These are phyloP conservation scores for Vitis rotundifolia DNA, from an alignment of 164 flowering plant species.

Conservation along the genomic window DNA sequence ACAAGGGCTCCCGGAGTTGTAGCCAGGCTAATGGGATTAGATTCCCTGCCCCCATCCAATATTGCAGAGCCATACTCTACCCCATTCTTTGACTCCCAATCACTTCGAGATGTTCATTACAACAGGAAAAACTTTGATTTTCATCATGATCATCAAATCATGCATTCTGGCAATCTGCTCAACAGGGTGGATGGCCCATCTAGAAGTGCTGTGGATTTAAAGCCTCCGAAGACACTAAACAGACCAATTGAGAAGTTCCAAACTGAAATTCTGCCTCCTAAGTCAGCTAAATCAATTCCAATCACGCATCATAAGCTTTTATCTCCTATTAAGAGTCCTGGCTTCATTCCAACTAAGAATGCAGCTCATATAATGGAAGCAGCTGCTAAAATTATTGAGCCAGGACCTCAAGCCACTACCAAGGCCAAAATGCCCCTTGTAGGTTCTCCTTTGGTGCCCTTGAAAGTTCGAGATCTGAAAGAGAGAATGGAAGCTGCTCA, in stretches of 20 bases:
- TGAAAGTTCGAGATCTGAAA: constrained; percentile 54
- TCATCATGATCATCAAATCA: constrained; percentile 31
- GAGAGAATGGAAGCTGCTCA: constrained; percentile 53
- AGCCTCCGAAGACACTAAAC: constrained; percentile 40
- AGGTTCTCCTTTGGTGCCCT: constrained; percentile 47
- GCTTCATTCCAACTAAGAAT: constrained; percentile 53
- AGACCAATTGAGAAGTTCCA: constrained; percentile 76
- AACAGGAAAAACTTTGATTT: constrained; percentile 37
- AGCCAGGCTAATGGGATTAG: constrained; percentile 96
- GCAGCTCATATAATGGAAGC: constrained; percentile 89
- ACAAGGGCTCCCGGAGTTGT: constrained; percentile 80
- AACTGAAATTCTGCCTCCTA: constrained; percentile 76
- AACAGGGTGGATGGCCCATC: constrained; percentile 29
- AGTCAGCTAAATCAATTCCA: constrained; percentile 71
- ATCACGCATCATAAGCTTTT: constrained; percentile 76
- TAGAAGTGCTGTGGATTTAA: constrained; percentile 35
- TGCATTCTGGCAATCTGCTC: constrained; percentile 31
- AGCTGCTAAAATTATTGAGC: constrained; percentile 77
- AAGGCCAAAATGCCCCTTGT: constrained; percentile 30
- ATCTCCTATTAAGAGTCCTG: constrained; percentile 82
- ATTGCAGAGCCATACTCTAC: constrained; percentile 51
- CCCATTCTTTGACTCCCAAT: constrained; percentile 56
- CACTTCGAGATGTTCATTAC: constrained; percentile 44
- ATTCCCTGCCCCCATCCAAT: constrained; percentile 69
- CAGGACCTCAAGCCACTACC: constrained; percentile 39